Evolutionary conservation across 345 rosid genomes (phyloP), one percentile per base, ranked within the genome.

Genomic region (Durio zibethinus): DNA sequence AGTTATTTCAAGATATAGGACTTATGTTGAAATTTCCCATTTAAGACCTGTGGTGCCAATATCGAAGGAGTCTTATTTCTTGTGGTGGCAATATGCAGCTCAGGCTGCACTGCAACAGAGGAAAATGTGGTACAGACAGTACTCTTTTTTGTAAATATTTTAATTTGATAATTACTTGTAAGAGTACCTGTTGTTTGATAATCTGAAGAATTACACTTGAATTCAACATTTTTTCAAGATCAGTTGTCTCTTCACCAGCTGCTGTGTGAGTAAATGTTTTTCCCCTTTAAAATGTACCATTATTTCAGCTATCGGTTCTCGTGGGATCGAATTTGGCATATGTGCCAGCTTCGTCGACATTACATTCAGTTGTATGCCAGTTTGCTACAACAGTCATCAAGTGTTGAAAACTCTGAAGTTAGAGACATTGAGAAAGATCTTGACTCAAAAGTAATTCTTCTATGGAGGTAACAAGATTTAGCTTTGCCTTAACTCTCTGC

Each of bases 31-130:
- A 82, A 83, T 93, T 82, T 93, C 95, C 56, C 97, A 96, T 87
- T 84, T 96, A 84, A 89, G 99, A 84, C 98, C 99, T 25, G 62
- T 80, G 83, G 87, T 90, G 85, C 84, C 97, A 75, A 89, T 93
- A 77, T 90, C 91, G 35, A 84, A 87, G 84, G 84, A 76, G 83
- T 89, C 88, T 42, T 71, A 61, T 77, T 20, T 72, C 38, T 74
- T 88, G 83, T 96, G 99, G 99, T 96, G 99, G 99, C 93, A 88
- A 18, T 96, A 93, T 87, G 97, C 90, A 80, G 89, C 87, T 85
- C 97, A 92, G 81, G 99, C 99, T 82, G 80, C 88, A 76, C 78
- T 96, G 80, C 93, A 90, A 81, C 94, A 85, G 86, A 92, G 85
- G 84, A 90, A 91, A 84, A 86, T 91, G 87, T 92, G 98, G 99